Percentiles rank a stretch among this genome's conserved stretches.
Evolutionary conservation across 2,329 filamentous ascomycete genomes (phyloP).

Genomic region (Seiridium cupressi): DNA sequence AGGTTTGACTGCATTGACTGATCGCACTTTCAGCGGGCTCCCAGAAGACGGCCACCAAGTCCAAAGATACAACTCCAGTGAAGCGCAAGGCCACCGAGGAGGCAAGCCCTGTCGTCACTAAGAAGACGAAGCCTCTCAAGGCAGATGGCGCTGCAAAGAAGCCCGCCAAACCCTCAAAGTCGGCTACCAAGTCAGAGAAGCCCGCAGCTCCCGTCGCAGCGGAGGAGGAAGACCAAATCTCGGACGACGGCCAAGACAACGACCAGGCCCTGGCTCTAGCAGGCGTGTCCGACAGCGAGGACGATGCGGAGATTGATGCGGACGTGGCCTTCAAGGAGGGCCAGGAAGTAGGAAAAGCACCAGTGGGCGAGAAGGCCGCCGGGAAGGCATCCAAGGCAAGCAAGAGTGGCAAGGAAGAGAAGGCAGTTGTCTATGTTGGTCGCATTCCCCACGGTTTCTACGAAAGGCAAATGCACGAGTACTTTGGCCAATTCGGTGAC

Average conservation of each 20-base stretch:
- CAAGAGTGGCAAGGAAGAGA: conserved; percentile 45
- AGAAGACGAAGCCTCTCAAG: conserved; percentile 45
- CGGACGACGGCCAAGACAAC: conserved; percentile 39
- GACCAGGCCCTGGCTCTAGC: conserved; percentile 43
- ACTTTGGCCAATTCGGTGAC: conserved; percentile 89
- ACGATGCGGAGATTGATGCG: conserved; percentile 33
- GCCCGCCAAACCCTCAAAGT: conserved; percentile 13
- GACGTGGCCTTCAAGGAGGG: conserved; percentile 42
- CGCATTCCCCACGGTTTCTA: conserved; percentile 90
- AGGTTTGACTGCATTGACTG: not conserved
- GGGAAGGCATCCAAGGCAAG: conserved; percentile 38
- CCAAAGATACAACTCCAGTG: conserved; percentile 21
- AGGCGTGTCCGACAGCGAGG: conserved; percentile 43
- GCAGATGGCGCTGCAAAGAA: conserved; percentile 40
- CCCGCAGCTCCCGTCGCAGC: conserved; percentile 7
- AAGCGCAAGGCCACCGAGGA: conserved; percentile 45
- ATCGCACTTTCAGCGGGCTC: conserved; percentile 25
- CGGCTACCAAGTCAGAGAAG: not conserved
- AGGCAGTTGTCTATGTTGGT: conserved; percentile 86
- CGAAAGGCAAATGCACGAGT: conserved; percentile 90
- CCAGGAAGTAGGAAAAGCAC: conserved; percentile 50
- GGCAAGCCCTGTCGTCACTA: conserved; percentile 39
- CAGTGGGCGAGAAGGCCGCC: conserved; percentile 43
- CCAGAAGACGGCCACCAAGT: conserved; percentile 33
- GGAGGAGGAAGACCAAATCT: conserved; percentile 15